These are phyloP conservation scores for Diospyros lotus DNA, from an alignment of 148 eudicot species.

Conservation along the genomic window DNA sequence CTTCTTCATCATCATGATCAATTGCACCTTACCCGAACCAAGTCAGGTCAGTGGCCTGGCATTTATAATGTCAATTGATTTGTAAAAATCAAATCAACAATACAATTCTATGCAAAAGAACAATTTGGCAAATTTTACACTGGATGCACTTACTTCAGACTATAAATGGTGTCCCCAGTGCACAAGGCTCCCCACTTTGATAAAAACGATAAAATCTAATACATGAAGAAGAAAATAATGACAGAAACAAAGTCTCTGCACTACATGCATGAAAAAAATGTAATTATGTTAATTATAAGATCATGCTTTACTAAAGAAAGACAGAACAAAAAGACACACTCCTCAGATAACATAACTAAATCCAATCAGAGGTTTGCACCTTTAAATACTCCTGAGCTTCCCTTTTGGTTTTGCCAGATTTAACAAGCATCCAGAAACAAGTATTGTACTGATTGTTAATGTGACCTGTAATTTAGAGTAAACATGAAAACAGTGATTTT, in stretches of 20 bases:
- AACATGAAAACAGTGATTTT: background rate
- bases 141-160: no score
- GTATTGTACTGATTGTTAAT: slow-evolving; percentile 91
- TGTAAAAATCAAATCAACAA: no score
- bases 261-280: background rate
- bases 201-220: background rate
- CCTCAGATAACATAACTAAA: background rate
- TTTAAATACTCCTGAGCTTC: slow-evolving; percentile 65
- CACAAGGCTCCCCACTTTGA: no score
- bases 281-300: background rate
- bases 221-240: background rate
- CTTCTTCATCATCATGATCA: no score
- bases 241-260: background rate
- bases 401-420: slow-evolving; percentile 64
- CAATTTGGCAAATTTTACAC: no score
- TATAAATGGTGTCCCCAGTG: no score
- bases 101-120: no score
- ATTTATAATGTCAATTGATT: no score
- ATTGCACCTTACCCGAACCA: no score
- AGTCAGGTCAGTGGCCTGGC: no score
- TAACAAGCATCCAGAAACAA: slow-evolving; percentile 90
- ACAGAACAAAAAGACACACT: background rate
- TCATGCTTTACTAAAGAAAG: background rate
- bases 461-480: slow-evolving; percentile 51
- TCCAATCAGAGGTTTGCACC: slow-evolving; percentile 33